Evolutionary conservation across 305 asterid species (phyloP).

Genomic region (Solanum chacoense): DNA sequence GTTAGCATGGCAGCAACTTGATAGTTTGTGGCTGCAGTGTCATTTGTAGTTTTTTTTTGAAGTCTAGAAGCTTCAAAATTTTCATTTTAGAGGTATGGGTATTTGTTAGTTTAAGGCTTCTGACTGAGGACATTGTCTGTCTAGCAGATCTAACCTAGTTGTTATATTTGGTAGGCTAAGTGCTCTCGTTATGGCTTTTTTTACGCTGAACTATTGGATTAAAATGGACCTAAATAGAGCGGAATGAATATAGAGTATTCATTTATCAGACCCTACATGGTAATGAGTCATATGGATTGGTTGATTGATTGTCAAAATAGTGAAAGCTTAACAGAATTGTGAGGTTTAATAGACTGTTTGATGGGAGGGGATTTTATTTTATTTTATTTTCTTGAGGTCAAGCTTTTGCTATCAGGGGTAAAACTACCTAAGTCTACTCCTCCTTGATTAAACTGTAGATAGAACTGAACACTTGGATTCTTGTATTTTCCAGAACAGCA

Average conservation of each 20-base stretch:
- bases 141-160: not conserved
- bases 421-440: not conserved
- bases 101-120: not conserved
- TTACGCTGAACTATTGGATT: not conserved
- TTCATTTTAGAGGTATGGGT: not conserved
- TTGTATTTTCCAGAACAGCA: constrained; percentile 38
- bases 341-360: not conserved
- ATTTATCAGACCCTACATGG: not conserved
- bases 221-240: not conserved
- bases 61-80: not conserved
- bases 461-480: not conserved
- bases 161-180: not conserved
- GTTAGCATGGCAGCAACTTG: not conserved
- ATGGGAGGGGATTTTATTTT: not conserved
- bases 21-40: not conserved
- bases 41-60: not conserved
- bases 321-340: not conserved
- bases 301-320: not conserved
- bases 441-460: not conserved
- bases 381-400: not conserved
- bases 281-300: not conserved
- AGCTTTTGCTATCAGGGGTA: not conserved
- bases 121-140: not conserved
- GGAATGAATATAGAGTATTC: not conserved
- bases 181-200: not conserved